Conservation (phyloP, 257 asterid species). For the Echium plantagineum region DNA sequence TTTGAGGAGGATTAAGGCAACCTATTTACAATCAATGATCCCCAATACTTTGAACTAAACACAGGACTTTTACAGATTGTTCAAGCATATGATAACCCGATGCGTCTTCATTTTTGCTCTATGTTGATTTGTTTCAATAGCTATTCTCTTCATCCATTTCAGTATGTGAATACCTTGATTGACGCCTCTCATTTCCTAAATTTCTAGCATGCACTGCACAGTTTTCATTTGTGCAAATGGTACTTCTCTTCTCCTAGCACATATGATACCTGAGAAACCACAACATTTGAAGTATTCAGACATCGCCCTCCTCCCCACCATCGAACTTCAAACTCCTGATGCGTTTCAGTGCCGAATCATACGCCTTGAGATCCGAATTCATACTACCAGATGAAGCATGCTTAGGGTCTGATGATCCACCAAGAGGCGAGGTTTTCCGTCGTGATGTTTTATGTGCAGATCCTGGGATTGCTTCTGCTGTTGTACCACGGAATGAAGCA, state of each 20-base stretch:
- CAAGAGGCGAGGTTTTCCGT: conserved; percentile 52
- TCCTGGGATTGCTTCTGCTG: conserved; percentile 69
- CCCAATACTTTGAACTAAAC: conserved; percentile 1
- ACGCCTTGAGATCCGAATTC: conserved; percentile 38
- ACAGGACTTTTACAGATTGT: conserved; percentile 6
- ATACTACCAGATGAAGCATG: conserved; percentile 46
- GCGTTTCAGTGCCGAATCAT: conserved; percentile 60
- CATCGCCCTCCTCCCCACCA: conserved; percentile 34
- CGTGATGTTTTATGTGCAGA: conserved; percentile 40
- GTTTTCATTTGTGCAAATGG: conserved; percentile 8
- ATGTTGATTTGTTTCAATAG: not conserved
- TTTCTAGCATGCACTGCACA: conserved; percentile 1
- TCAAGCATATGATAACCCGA: conserved; percentile 1
- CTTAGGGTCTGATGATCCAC: conserved; percentile 58
- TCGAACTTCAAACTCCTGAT: conserved; percentile 60
- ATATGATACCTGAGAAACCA: conserved; percentile 11
- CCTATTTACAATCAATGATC: conserved; percentile 16
- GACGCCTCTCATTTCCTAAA: not conserved
- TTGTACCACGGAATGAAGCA: conserved; percentile 16
- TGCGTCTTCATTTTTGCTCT: conserved; percentile 2
- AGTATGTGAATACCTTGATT: not conserved
- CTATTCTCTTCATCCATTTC: conserved; percentile 1
- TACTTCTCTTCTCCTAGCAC: conserved; percentile 6
- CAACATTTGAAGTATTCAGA: conserved; percentile 1
- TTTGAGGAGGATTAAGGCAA: not conserved